These are phyloP conservation scores for Nyssa sinensis DNA, from an alignment of 148 eudicot species.

Conservation along the genomic window DNA sequence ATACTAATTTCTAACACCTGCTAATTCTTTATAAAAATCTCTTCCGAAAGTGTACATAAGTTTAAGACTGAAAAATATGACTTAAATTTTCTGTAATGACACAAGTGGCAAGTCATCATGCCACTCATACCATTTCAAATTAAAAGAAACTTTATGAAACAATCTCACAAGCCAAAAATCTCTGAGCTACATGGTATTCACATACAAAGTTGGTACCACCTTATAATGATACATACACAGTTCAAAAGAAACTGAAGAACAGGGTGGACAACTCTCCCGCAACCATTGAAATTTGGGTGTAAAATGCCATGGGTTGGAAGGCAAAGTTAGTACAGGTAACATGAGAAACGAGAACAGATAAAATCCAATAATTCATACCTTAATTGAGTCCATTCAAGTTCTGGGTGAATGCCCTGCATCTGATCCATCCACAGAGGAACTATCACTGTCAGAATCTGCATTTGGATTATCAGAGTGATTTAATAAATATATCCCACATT, in stretches of 20 bases:
- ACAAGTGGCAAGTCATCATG: neutral
- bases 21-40: neutral
- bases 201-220: too few relatives aligned
- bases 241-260: neutral
- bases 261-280: neutral
- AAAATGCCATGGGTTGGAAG: neutral
- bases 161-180: neutral
- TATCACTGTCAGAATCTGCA: slow-evolving; percentile 86
- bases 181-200: neutral
- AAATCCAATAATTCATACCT: slow-evolving; percentile 23
- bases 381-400: slow-evolving; percentile 24
- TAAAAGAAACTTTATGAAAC: neutral
- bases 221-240: neutral
- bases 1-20: neutral
- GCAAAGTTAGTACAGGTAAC: neutral
- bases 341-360: neutral
- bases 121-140: neutral
- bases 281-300: neutral
- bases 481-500: neutral
- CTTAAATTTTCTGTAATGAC: neutral
- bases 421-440: slow-evolving; percentile 70
- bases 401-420: slow-evolving; percentile 58
- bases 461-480: slow-evolving; percentile 9
- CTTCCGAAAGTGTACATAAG: neutral
- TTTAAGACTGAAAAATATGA: neutral